These are phyloP conservation scores for Ustilago sp. DNA, from an alignment of 1,284 basidiomycete genomes.

Conservation along the genomic window DNA sequence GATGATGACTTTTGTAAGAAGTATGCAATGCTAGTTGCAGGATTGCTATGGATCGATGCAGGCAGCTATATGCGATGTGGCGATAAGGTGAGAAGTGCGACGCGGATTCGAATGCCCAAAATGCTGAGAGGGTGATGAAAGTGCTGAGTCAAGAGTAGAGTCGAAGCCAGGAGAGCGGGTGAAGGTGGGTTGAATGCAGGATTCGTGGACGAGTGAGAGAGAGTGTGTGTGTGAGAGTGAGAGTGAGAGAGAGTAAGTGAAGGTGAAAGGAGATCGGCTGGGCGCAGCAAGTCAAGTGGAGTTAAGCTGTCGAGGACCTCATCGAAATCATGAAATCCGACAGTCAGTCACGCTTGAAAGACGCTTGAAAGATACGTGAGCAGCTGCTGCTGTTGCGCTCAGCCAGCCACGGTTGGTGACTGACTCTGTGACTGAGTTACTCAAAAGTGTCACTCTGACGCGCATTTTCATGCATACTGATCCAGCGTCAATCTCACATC, in stretches of 20 bases:
- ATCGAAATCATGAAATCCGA: no score
- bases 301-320: background rate
- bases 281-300: constrained; percentile 1
- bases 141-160: constrained; percentile 7
- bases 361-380: background rate
- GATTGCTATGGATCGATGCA: background rate
- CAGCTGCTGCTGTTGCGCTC: background rate
- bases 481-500: background rate
- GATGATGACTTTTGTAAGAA: background rate
- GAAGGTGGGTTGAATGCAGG: background rate
- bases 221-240: background rate
- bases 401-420: background rate
- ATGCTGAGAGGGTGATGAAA: background rate
- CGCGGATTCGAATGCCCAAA: background rate
- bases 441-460: background rate
- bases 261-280: background rate
- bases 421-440: background rate
- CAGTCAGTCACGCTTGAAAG: no score
- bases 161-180: background rate
- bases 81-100: background rate
- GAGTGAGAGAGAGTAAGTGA: background rate
- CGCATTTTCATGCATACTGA: background rate
- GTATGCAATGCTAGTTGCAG: background rate
- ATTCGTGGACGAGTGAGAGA: background rate
- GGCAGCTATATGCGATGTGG: constrained; percentile 2